A percentile compares a stretch with the other conserved stretches of the same genome.
phyloP scores from a whole-genome alignment of 2,329 filamentous ascomycete genomes.

The Aureobasidium uvarum region DNA sequence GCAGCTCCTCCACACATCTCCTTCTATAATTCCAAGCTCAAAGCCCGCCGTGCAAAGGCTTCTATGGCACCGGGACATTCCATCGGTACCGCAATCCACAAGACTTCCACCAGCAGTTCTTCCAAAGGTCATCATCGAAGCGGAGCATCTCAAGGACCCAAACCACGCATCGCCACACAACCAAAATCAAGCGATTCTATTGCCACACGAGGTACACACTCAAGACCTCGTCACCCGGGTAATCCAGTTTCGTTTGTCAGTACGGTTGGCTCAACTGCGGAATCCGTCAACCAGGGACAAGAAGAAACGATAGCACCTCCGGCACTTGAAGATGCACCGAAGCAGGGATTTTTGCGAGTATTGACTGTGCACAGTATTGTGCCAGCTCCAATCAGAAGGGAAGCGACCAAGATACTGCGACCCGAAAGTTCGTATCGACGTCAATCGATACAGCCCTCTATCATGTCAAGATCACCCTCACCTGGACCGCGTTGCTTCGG shows the following conservation, averaged over 20 bases:
- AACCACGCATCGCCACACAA: not conserved
- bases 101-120: not conserved
- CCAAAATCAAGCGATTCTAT: not conserved
- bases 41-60: not conserved
- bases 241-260: not conserved
- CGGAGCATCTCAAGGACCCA: not conserved
- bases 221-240: not conserved
- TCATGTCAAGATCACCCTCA: not conserved
- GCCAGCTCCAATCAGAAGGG: not conserved
- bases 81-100: not conserved
- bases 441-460: not conserved
- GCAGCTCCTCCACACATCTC: not conserved
- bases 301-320: not conserved
- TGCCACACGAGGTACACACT: not conserved
- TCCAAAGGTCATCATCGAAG: not conserved
- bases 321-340: not conserved
- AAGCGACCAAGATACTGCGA: not conserved
- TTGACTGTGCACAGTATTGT: constrained; percentile 19
- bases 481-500: not conserved
- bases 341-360: not conserved
- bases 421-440: not conserved
- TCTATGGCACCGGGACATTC: not conserved
- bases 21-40: not conserved
- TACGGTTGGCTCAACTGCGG: not conserved
- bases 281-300: not conserved